Evolutionary conservation across 2,329 filamentous ascomycete genomes (phyloP).

Genomic region (Mariannaea sp.): DNA sequence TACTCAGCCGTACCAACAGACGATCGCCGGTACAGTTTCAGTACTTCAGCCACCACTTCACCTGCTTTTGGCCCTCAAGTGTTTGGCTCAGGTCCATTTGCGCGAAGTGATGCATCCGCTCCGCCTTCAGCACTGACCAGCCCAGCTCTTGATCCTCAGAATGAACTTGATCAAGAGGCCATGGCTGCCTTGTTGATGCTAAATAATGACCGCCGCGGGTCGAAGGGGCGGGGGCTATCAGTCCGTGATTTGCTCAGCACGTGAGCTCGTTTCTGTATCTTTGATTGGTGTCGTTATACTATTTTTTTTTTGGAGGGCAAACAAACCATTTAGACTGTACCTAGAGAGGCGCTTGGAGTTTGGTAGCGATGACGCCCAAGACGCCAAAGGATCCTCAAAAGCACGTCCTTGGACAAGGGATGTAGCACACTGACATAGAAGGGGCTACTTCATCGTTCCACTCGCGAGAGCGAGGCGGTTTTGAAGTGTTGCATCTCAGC

Average conservation of each 20-base stretch:
- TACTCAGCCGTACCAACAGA: conserved; percentile 60
- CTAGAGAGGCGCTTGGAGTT: conserved; percentile 13
- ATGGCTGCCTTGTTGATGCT: conserved; percentile 88
- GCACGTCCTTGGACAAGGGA: conserved; percentile 4
- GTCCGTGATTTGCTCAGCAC: conserved; percentile 60
- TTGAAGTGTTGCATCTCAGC: conserved; percentile 20
- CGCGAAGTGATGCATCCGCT: conserved; percentile 48
- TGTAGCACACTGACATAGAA: background rate
- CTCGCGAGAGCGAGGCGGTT: conserved; percentile 5
- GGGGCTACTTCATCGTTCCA: conserved; percentile 11
- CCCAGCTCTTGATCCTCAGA: conserved; percentile 59
- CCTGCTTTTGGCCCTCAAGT: conserved; percentile 61
- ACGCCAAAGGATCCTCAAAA: conserved; percentile 13
- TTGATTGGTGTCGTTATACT: background rate
- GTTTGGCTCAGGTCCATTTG: conserved; percentile 42
- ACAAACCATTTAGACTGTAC: too few species aligned
- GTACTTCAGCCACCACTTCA: conserved; percentile 55
- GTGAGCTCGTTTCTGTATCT: conserved; percentile 38
- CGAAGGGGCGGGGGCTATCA: conserved; percentile 54
- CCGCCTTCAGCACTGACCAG: conserved; percentile 62
- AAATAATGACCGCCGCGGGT: conserved; percentile 73
- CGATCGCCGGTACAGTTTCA: conserved; percentile 56
- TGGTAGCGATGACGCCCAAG: conserved; percentile 2
- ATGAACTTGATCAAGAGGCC: conserved; percentile 73
- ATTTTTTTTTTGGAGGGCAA: background rate